Evolutionary conservation across 2,329 filamentous ascomycete genomes (phyloP).

Genomic region (Botryosphaeria dothidea): DNA sequence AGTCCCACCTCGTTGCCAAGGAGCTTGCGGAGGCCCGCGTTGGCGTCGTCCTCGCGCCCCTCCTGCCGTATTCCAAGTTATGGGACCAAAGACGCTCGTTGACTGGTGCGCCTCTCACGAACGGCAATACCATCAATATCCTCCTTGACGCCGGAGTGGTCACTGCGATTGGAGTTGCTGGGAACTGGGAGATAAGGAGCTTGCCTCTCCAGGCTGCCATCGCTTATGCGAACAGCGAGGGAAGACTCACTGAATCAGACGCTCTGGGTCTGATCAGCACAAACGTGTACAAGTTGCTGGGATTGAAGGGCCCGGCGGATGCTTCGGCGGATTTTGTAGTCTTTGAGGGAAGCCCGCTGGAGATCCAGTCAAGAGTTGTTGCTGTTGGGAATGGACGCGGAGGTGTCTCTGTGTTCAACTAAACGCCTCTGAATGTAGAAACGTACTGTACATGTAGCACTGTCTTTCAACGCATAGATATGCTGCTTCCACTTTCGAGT

Average conservation of each 20-base stretch:
- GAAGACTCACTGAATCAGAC: conserved; percentile 54
- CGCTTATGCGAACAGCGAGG: conserved; percentile 59
- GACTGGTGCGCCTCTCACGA: conserved; percentile 65
- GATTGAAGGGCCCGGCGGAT: conserved; percentile 36
- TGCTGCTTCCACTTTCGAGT: too few species aligned
- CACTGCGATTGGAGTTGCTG: conserved; percentile 59
- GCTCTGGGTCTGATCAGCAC: conserved; percentile 59
- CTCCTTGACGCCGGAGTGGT: conserved; percentile 61
- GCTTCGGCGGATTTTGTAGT: conserved; percentile 57
- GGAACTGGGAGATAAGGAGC: conserved; percentile 65
- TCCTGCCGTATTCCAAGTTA: conserved; percentile 54
- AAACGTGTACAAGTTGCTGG: conserved; percentile 61
- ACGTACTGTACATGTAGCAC: too few species aligned
- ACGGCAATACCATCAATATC: conserved; percentile 61
- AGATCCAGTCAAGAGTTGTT: conserved; percentile 57
- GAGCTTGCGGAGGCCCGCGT: conserved; percentile 59
- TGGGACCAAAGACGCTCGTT: conserved; percentile 67
- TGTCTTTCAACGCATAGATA: too few species aligned
- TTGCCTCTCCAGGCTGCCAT: conserved; percentile 62
- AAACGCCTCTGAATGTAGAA: too few species aligned
- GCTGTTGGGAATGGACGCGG: conserved; percentile 19
- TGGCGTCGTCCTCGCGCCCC: conserved; percentile 61
- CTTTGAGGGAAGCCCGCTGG: conserved; percentile 63
- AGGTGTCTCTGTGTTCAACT: not conserved
- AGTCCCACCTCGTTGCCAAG: conserved; percentile 60